Conservation (phyloP, 139 green algal genomes). For the Coccomyxa sp. region DNA sequence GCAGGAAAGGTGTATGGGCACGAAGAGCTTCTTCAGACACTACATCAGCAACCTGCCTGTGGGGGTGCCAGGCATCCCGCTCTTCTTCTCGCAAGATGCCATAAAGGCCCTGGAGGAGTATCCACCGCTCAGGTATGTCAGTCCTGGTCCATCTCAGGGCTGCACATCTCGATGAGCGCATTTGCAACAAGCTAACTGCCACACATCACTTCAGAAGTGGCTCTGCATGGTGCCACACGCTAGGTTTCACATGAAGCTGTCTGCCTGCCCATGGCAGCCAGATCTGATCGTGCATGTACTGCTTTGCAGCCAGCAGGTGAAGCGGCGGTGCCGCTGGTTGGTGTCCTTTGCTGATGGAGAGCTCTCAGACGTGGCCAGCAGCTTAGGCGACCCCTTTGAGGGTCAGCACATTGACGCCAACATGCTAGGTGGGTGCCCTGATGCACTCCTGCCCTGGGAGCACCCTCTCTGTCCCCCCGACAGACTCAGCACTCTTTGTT, state of each 20-base stretch:
- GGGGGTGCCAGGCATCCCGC: conserved; percentile 63
- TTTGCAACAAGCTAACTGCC: too few species aligned
- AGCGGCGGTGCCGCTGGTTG: conserved; percentile 66
- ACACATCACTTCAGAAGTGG: too few species aligned
- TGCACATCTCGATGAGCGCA: too few species aligned
- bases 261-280: too few species aligned
- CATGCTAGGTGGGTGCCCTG: conserved; percentile 40
- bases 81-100: conserved; percentile 62
- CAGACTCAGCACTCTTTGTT: too few species aligned
- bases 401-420: conserved; percentile 64
- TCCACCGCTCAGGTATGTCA: conserved; percentile 16
- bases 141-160: too few species aligned
- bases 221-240: neutral
- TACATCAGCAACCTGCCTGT: conserved; percentile 69
- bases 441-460: too few species aligned
- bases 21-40: conserved; percentile 30
- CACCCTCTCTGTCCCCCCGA: too few species aligned
- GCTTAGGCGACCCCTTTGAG: conserved; percentile 49
- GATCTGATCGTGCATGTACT: too few species aligned
- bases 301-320: conserved; percentile 45
- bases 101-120: conserved; percentile 68
- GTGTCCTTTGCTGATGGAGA: conserved; percentile 45
- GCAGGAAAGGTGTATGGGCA: conserved; percentile 40
- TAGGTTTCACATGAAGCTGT: too few species aligned
- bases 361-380: conserved; percentile 44